Percentiles rank a stretch among this genome's conserved stretches.
These are phyloP conservation scores for Volvox carteri DNA, from an alignment of 163 green algal genomes.

Conservation along the genomic window DNA sequence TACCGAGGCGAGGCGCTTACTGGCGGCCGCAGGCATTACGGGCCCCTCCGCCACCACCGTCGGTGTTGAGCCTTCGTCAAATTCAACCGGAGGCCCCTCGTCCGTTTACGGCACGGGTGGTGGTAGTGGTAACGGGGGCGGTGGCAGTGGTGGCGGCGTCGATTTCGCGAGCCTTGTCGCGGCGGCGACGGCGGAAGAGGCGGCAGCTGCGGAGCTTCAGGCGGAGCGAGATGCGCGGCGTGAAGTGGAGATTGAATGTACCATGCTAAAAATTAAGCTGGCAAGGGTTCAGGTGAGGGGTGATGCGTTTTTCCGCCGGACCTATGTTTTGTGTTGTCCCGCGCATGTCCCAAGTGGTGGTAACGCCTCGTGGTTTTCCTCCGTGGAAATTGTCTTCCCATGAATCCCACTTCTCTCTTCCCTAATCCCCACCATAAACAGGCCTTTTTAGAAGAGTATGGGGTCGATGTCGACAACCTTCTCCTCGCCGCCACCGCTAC, in stretches of 20 bases:
- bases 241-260: conserved; percentile 27
- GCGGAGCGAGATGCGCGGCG: conserved; percentile 26
- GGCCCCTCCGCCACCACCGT: neutral
- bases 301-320: no score
- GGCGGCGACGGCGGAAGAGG: neutral
- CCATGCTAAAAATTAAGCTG: conserved; percentile 38
- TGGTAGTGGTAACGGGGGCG: no score
- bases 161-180: neutral
- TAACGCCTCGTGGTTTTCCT: no score
- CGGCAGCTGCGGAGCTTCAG: conserved; percentile 10
- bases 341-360: no score
- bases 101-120: no score
- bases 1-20: conserved; percentile 44
- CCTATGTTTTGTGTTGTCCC: no score
- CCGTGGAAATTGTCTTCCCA: no score
- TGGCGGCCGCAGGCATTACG: conserved; percentile 17
- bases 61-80: no score
- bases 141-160: neutral
- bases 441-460: conserved; percentile 38
- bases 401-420: no score
- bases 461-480: conserved; percentile 21
- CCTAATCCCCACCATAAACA: no score
- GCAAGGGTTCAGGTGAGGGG: conserved; percentile 33
- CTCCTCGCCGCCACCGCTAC: neutral
- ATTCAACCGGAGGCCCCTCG: no score